phyloP scores from a whole-genome alignment of 2,329 filamentous ascomycete genomes.

The Chaetomium strumarium region DNA sequence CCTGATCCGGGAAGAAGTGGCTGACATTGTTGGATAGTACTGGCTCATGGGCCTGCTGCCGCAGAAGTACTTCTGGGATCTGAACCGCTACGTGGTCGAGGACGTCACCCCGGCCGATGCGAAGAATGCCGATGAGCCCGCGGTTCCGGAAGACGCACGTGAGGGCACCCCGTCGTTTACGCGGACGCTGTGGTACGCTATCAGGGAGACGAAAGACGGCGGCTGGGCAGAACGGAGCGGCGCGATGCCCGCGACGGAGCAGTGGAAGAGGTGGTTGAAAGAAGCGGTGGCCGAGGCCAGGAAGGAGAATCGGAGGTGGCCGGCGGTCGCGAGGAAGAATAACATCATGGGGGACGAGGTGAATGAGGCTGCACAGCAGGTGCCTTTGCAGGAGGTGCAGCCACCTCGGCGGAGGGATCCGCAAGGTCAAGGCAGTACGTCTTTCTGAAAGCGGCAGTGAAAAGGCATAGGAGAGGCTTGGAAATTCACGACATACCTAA shows the following conservation, averaged over 20 bases:
- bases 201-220: constrained; percentile 46
- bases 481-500: too few relatives aligned
- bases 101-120: constrained; percentile 39
- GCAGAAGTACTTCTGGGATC: constrained; percentile 48
- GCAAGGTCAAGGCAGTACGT: background rate
- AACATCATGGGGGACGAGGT: constrained; percentile 36
- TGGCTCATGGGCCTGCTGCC: constrained; percentile 51
- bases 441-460: too few relatives aligned
- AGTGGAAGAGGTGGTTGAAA: constrained; percentile 50
- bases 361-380: constrained; percentile 19
- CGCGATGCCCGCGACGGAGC: constrained; percentile 44
- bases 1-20: too few relatives aligned
- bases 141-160: constrained; percentile 27
- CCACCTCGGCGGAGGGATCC: background rate
- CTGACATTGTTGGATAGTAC: too few relatives aligned
- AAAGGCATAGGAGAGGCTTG: too few relatives aligned
- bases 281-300: constrained; percentile 40
- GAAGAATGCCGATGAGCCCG: constrained; percentile 30
- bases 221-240: constrained; percentile 49
- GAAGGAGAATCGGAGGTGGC: constrained; percentile 34
- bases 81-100: constrained; percentile 43
- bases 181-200: constrained; percentile 53
- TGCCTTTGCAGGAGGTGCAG: constrained; percentile 19
- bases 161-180: constrained; percentile 47
- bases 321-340: constrained; percentile 44